Evolutionary conservation across 148 eudicot species (phyloP), one percentile per base, ranked within the genome.

Genomic region (Amaranthus cruentus): DNA sequence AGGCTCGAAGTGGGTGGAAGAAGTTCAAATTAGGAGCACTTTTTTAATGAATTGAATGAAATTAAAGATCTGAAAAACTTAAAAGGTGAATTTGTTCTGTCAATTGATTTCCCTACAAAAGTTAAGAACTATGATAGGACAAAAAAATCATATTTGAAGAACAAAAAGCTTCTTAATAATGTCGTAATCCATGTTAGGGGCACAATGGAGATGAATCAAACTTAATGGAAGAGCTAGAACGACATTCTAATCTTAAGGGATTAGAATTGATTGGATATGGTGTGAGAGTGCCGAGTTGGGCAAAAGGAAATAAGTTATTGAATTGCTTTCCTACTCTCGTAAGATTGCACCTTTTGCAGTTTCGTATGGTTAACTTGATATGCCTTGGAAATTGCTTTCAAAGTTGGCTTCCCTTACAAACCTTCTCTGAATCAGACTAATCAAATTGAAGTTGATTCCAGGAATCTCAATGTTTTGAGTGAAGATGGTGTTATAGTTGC

Each of bases 251-350:
- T 47, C 48, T 80, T 1, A 66, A 6, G 47, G 10, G 4, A 28
- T 46, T 81, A 14, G 6, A 0, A 1, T 4, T 77, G 13, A 0
- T 0, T 0, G 43, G 62, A 4, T 81, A 73, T 2, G 77, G 72
- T 10, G 15, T 13, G 28, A 76, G 55, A 62, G 48, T 76, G 10
- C 77, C 77, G 18, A 38, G 56, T 6, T 77, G 83, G 83, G 62
- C 54, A 38, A 61, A 8, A 44, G 51, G 43, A 28, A 49, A 66
- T 58, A 68, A 52, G 12, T 11, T 72, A 47, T 51, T 13, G 43
- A 21, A 28, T 6, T 46, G 6, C 53, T 73, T 80, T 47, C 79
- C 76, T 0, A 71, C 75, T 60, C 83, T 80, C 5, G 76, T 71
- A 9, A 10, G 21, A 13, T 79, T 4, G 0, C 38, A 28, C 38